Conservation (phyloP, 192 early-diverging fungal species). For the Martensiomyces pterosporus region DNA sequence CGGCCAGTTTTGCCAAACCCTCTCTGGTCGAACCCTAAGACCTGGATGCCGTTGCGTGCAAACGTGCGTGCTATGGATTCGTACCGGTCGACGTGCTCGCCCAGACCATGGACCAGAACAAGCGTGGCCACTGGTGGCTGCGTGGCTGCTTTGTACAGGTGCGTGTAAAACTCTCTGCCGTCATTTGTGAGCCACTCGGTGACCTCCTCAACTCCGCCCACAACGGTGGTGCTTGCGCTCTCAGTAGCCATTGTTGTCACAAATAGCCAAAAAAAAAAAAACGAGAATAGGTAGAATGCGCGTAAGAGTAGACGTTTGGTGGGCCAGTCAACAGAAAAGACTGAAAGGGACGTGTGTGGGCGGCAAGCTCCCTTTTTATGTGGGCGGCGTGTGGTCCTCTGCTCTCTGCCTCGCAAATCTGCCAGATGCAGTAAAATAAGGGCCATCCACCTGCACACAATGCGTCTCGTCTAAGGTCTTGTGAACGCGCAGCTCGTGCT, state of each 20-base stretch:
- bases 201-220: constrained; percentile 26
- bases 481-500: too few relatives aligned
- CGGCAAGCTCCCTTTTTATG: too few relatives aligned
- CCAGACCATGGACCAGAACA: constrained; percentile 56
- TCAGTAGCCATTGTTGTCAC: background rate
- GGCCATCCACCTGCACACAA: too few relatives aligned
- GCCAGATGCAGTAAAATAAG: too few relatives aligned
- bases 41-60: constrained; percentile 51
- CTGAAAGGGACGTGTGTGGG: too few relatives aligned
- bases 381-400: too few relatives aligned
- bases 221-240: constrained; percentile 8
- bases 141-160: constrained; percentile 17
- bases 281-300: too few relatives aligned
- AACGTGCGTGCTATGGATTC: constrained; percentile 45
- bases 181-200: constrained; percentile 28
- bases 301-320: too few relatives aligned
- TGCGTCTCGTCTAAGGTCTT: too few relatives aligned
- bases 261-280: background rate
- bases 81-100: constrained; percentile 62
- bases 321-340: too few relatives aligned
- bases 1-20: constrained; percentile 58
- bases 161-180: constrained; percentile 29
- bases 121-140: constrained; percentile 49
- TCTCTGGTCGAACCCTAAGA: constrained; percentile 57
- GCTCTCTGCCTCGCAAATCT: too few relatives aligned